Conservation (phyloP, 2,329 filamentous ascomycete species). For the Xylaria sp. region DNA sequence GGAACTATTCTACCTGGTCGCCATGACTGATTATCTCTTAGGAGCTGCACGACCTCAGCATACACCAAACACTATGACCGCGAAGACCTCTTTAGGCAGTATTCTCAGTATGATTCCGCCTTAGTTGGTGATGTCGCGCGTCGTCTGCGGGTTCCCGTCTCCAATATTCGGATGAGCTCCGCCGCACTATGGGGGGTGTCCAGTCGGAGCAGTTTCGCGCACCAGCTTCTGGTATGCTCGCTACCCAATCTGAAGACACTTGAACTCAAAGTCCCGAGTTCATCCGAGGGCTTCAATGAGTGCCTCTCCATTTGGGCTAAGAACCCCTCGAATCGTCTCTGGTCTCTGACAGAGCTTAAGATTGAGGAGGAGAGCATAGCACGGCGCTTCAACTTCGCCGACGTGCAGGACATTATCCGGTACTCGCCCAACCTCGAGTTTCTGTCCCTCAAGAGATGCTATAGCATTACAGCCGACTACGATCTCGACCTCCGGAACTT, state of each 20-base stretch:
- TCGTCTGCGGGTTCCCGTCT: conserved; percentile 34
- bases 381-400: conserved; percentile 38
- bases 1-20: neutral
- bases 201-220: conserved; percentile 36
- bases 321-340: conserved; percentile 34
- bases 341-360: conserved; percentile 32
- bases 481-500: conserved; percentile 35
- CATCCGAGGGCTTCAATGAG: conserved; percentile 37
- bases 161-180: conserved; percentile 38
- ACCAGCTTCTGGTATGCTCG: conserved; percentile 36
- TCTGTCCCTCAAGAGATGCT: conserved; percentile 36
- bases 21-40: conserved; percentile 30
- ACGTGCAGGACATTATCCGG: conserved; percentile 38
- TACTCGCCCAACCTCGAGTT: conserved; percentile 36
- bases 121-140: conserved; percentile 37
- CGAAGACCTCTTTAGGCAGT: conserved; percentile 37
- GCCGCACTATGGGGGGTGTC: conserved; percentile 36
- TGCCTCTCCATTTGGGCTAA: conserved; percentile 39
- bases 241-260: conserved; percentile 36
- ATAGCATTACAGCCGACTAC: conserved; percentile 37
- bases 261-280: conserved; percentile 34
- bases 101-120: conserved; percentile 38
- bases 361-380: conserved; percentile 38
- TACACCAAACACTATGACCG: conserved; percentile 39
- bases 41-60: conserved; percentile 37